Conservation (phyloP, 2,329 filamentous ascomycete species). For the Hymenoscyphus infarciens region DNA sequence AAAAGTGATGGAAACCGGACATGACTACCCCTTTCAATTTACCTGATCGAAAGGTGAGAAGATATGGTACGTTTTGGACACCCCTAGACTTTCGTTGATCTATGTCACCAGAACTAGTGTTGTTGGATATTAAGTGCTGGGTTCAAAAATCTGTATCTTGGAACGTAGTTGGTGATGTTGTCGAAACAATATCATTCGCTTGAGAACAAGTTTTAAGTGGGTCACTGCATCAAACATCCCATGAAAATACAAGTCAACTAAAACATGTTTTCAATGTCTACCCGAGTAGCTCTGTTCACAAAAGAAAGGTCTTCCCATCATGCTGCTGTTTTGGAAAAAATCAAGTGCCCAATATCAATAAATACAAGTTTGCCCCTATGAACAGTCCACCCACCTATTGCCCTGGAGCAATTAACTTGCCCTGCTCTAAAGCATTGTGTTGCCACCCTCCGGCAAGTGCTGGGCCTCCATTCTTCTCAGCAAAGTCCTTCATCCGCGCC, state of each 20-base stretch:
- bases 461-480: slow-evolving; percentile 66
- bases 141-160: not conserved
- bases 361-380: slow-evolving; percentile 31
- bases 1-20: slow-evolving; percentile 17
- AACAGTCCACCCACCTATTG: slow-evolving; percentile 58
- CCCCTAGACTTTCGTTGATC: not conserved
- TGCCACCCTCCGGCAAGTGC: slow-evolving; percentile 86
- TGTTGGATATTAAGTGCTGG: not conserved
- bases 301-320: not conserved
- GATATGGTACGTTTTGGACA: not conserved
- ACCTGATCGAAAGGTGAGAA: not conserved
- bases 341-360: slow-evolving; percentile 25
- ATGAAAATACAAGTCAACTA: not conserved
- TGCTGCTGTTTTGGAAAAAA: too few species aligned
- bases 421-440: slow-evolving; percentile 69
- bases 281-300: not conserved
- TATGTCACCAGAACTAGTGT: too few species aligned
- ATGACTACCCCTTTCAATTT: not conserved
- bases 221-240: not conserved
- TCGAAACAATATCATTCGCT: not conserved
- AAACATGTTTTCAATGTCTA: not conserved
- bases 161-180: not conserved
- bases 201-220: not conserved
- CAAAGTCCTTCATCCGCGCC: slow-evolving; percentile 80
- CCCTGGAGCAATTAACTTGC: slow-evolving; percentile 82